Conservation (phyloP, 345 rosid species). For the Gossypium stocksii region DNA sequence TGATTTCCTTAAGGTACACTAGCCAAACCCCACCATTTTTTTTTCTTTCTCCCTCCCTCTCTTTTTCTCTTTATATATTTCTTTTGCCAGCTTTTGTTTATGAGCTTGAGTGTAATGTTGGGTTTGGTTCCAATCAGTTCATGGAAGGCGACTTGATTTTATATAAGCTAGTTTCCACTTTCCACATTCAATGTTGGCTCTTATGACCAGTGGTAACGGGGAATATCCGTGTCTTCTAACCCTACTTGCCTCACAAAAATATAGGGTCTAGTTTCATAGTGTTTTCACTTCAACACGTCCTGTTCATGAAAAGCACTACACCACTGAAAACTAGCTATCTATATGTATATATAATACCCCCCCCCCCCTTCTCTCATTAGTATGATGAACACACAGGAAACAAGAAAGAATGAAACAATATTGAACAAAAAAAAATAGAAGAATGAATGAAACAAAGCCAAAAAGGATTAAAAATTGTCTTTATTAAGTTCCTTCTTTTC, state of each 20-base stretch:
- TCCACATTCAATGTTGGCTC: background rate
- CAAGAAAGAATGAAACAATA: background rate
- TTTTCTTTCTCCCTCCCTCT: background rate
- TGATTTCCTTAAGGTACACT: constrained; percentile 40
- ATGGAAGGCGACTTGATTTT: background rate
- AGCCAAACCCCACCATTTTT: background rate
- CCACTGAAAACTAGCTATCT: background rate
- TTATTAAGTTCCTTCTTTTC: background rate
- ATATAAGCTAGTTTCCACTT: constrained; percentile 3
- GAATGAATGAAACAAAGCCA: background rate
- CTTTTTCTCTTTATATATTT: background rate
- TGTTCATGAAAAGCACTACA: background rate
- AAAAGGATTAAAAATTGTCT: background rate
- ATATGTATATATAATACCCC: too few species aligned
- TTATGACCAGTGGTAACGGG: constrained; percentile 24
- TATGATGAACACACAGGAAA: background rate
- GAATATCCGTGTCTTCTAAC: constrained; percentile 21
- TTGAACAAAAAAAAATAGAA: too few species aligned
- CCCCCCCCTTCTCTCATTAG: background rate
- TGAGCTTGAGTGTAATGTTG: constrained; percentile 33
- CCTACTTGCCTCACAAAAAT: constrained; percentile 7
- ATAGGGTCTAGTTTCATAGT: constrained; percentile 16
- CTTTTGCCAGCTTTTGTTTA: constrained; percentile 22
- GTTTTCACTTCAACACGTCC: constrained; percentile 20
- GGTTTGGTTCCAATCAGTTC: constrained; percentile 19